Base-by-base conservation (phyloP, 2,329 filamentous ascomycete species). In the Ambrosiella beaveri region DNA sequence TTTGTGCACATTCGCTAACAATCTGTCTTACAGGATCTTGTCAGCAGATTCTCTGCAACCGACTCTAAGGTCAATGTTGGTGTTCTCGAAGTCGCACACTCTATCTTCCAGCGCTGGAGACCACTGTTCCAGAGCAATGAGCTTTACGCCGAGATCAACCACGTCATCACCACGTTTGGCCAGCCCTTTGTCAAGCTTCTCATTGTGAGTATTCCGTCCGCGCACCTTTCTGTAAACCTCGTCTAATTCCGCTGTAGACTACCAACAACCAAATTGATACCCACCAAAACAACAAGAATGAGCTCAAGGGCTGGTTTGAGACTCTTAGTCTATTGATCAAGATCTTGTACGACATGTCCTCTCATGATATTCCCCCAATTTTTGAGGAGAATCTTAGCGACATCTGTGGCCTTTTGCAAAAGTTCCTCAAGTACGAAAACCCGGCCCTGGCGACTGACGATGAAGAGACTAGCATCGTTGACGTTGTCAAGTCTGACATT, bases 261-360 rank as follows among this genome's bases (percentile, higher is more conserved):
- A 86, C 82, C 57, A 84, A 90, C 69, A 73, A 75, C 61, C 79
- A 80, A 63, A 84, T 98, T 64, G 78, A 85, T 60, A 79, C 83
- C 64, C 88, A 89, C 68, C 79, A 83, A 66, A 75, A 80, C 69
- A 85, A 96, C 68, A 86, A 86, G 65, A 79, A 78, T 4, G 80
- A 76, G 13, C 76, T 98, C 50, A 82, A 84, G 66, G 80, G 81
- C 64, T 86, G 88, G 68, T 90, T 95, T 65, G 82, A 86, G 63
- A 88, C 89, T 2, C 77, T 98, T 62, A 90, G 91, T 68, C 76
- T 97, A 56, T 81, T 95, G 64, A 77, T 96, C 64, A 95, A 95
- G 74, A 82, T 98, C 54, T 82, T 97, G 68, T 93, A 93, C 72
- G 94, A 98, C 70, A 81, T 98, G 56, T 96, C 90, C n/a, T 95